These are phyloP conservation scores for Colletotrichum spinosum DNA, from an alignment of 2,329 filamentous ascomycete genomes.

Conservation along the genomic window DNA sequence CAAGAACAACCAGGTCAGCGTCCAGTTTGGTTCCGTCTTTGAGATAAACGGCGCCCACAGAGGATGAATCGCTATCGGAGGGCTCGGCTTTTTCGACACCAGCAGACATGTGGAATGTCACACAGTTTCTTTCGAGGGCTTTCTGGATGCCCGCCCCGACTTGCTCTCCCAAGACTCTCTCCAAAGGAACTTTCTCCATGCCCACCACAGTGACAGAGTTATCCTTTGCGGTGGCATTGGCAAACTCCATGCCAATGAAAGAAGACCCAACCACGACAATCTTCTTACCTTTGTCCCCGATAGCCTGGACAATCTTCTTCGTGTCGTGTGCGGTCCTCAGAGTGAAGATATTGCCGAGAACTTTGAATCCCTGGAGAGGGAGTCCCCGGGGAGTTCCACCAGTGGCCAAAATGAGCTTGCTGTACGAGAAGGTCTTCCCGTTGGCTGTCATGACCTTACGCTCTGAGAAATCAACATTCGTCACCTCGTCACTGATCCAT, in stretches of 20 bases:
- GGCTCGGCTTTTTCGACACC: slow-evolving; percentile 86
- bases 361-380: slow-evolving; percentile 87
- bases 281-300: slow-evolving; percentile 89
- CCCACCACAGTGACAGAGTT: slow-evolving; percentile 90
- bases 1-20: slow-evolving; percentile 91
- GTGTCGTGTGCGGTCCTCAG: slow-evolving; percentile 83
- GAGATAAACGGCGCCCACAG: slow-evolving; percentile 83
- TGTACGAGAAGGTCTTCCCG: slow-evolving; percentile 80
- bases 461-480: slow-evolving; percentile 77
- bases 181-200: slow-evolving; percentile 87
- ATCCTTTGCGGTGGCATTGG: slow-evolving; percentile 81
- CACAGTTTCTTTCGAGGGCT: slow-evolving; percentile 83
- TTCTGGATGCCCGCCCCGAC: slow-evolving; percentile 86
- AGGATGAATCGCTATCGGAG: slow-evolving; percentile 72
- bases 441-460: slow-evolving; percentile 81
- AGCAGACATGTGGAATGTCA: slow-evolving; percentile 88
- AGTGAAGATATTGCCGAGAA: slow-evolving; percentile 87
- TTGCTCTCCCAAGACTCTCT: slow-evolving; percentile 84
- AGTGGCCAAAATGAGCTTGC: slow-evolving; percentile 90
- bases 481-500: slow-evolving; percentile 74
- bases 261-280: slow-evolving; percentile 92
- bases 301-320: slow-evolving; percentile 80
- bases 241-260: slow-evolving; percentile 99
- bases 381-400: slow-evolving; percentile 82
- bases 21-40: slow-evolving; percentile 88